Conservation (phyloP, 2,329 filamentous ascomycete genomes). For the Plenodomus lindquistii region DNA sequence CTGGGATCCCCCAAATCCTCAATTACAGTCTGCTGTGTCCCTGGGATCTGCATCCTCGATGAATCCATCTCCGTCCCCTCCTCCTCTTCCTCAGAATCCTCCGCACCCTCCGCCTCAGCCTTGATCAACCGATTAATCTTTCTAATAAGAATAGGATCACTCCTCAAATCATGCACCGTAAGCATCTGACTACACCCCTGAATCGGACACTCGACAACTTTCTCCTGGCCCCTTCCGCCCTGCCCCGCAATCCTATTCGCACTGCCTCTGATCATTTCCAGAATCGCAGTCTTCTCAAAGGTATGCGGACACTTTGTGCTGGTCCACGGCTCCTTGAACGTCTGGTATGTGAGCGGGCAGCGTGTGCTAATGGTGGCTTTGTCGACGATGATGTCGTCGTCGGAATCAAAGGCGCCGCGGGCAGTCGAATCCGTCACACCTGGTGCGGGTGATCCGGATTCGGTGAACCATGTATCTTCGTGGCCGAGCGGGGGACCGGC, state of each 20-base stretch:
- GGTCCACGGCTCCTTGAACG: constrained; percentile 68
- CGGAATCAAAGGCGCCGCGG: constrained; percentile 51
- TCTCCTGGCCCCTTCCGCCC: constrained; percentile 28
- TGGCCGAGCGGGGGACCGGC: constrained; percentile 59
- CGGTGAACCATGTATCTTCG: constrained; percentile 65
- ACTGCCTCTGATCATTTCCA: constrained; percentile 54
- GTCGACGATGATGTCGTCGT: constrained; percentile 70
- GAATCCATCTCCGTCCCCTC: constrained; percentile 4
- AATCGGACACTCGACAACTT: constrained; percentile 62
- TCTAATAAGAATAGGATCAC: constrained; percentile 38
- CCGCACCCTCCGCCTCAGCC: constrained; percentile 25
- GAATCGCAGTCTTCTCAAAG: constrained; percentile 69
- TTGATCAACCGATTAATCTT: constrained; percentile 44
- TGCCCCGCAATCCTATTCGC: constrained; percentile 12
- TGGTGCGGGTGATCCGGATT: constrained; percentile 50
- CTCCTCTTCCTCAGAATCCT: constrained; percentile 33
- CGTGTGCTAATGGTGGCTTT: constrained; percentile 66
- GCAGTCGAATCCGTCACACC: constrained; percentile 43
- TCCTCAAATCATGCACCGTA: constrained; percentile 30
- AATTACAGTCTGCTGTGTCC: constrained; percentile 18
- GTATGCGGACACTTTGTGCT: constrained; percentile 71
- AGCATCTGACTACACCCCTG: constrained; percentile 59
- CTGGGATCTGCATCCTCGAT: constrained; percentile 5
- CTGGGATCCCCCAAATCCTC: constrained; percentile 26
- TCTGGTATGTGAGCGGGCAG: constrained; percentile 69